These are phyloP conservation scores for Circinella minor DNA, from an alignment of 371 early-diverging fungal species.

Conservation along the genomic window DNA sequence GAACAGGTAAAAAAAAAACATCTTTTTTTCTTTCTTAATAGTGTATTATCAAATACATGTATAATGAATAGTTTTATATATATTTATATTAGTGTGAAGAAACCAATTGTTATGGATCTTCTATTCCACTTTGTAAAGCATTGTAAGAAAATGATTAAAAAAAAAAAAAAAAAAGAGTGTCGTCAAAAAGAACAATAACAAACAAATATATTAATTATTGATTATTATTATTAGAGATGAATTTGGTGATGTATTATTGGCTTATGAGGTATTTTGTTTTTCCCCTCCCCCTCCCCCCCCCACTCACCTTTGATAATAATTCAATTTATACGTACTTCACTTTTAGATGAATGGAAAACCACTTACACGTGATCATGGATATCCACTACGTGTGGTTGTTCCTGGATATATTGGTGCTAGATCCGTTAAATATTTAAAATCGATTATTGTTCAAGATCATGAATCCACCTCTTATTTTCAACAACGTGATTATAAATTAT, in stretches of 20 bases:
- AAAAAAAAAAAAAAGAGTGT: neutral
- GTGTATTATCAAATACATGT: no score
- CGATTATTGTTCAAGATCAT: conserved; percentile 64
- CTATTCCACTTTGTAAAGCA: conserved; percentile 81
- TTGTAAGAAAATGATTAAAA: conserved; percentile 55
- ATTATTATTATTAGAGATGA: conserved; percentile 55
- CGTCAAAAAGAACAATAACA: no score
- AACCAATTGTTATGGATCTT: conserved; percentile 79
- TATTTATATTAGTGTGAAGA: conserved; percentile 51
- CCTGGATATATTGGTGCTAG: conserved; percentile 87
- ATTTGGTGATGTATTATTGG: conserved; percentile 81
- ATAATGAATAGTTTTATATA: neutral
- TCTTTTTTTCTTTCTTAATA: no score
- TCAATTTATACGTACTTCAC: neutral
- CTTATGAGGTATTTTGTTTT: conserved; percentile 55
- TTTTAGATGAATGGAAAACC: conserved; percentile 85
- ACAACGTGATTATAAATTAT: conserved; percentile 84
- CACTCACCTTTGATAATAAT: no score
- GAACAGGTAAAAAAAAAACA: conserved; percentile 58
- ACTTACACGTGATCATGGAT: conserved; percentile 81
- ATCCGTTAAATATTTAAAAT: conserved; percentile 81
- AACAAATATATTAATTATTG: neutral
- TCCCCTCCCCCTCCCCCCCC: no score
- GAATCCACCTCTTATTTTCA: conserved; percentile 81
- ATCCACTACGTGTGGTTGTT: conserved; percentile 83